Conservation (phyloP, 768 basidiomycete genomes). For the Boletus bicolor region DNA sequence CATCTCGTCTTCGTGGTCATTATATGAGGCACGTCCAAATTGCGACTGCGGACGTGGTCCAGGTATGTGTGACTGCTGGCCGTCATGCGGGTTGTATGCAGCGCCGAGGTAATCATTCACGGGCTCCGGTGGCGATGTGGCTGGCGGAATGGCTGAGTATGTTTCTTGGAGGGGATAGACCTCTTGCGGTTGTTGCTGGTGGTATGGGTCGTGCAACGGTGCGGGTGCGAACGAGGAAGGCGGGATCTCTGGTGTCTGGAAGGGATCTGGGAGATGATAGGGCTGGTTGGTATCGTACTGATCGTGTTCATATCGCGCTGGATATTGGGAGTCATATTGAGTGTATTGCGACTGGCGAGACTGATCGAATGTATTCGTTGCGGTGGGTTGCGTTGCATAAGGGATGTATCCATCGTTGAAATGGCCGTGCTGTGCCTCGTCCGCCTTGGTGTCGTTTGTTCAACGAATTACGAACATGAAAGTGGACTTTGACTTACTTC, state of each 20-base stretch:
- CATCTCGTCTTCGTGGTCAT: conserved; percentile 40
- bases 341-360: conserved; percentile 27
- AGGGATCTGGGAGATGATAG: conserved; percentile 40
- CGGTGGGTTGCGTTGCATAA: conserved; percentile 35
- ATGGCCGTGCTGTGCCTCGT: conserved; percentile 58
- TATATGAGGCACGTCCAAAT: conserved; percentile 32
- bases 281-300: conserved; percentile 32
- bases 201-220: conserved; percentile 22
- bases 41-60: conserved; percentile 27
- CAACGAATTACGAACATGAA: background rate
- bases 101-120: conserved; percentile 11
- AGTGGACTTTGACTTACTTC: conserved; percentile 31
- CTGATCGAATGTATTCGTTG: conserved; percentile 42
- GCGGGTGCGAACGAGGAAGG: conserved; percentile 12
- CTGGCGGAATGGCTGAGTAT: conserved; percentile 14
- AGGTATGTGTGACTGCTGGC: conserved; percentile 16
- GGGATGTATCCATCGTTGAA: conserved; percentile 69
- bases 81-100: conserved; percentile 24
- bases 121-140: conserved; percentile 21
- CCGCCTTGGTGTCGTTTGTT: conserved; percentile 41
- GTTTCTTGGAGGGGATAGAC: conserved; percentile 23
- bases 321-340: conserved; percentile 31
- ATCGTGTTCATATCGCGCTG: conserved; percentile 34
- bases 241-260: conserved; percentile 22
- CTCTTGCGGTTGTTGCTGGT: conserved; percentile 23